Conservation (phyloP, 2,329 filamentous ascomycete species). For the Coniochaeta sp. region DNA sequence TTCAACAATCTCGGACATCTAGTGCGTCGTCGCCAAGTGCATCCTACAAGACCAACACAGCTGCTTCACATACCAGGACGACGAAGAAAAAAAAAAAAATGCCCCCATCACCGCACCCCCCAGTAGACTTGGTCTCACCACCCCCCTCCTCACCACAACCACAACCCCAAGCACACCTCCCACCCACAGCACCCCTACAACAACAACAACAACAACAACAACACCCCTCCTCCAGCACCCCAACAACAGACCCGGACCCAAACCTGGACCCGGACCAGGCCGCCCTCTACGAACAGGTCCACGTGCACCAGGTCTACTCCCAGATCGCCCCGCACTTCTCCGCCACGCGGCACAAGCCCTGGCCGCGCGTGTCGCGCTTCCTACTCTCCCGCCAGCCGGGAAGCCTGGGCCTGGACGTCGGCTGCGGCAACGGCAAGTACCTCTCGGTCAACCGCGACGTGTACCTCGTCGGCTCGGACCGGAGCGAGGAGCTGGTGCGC, state of each 20-base stretch:
- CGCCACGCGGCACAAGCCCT: constrained; percentile 73
- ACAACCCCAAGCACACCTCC: background rate
- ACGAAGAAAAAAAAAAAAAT: too few species aligned
- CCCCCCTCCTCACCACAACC: background rate
- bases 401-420: constrained; percentile 79
- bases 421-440: constrained; percentile 97
- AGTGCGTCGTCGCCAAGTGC: too few species aligned
- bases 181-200: background rate
- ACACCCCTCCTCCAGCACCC: background rate
- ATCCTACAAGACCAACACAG: too few species aligned
- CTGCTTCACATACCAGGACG: too few species aligned
- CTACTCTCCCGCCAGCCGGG: constrained; percentile 59
- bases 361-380: constrained; percentile 84
- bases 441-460: constrained; percentile 69
- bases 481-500: constrained; percentile 53
- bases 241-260: background rate
- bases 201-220: background rate
- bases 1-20: background rate
- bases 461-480: constrained; percentile 79
- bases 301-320: constrained; percentile 91
- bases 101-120: background rate
- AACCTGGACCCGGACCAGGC: too few species aligned
- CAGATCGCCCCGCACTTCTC: constrained; percentile 81
- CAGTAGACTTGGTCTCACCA: background rate
- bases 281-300: constrained; percentile 66